Conservation (phyloP, 768 basidiomycete species). For the Auriscalpium vulgare region DNA sequence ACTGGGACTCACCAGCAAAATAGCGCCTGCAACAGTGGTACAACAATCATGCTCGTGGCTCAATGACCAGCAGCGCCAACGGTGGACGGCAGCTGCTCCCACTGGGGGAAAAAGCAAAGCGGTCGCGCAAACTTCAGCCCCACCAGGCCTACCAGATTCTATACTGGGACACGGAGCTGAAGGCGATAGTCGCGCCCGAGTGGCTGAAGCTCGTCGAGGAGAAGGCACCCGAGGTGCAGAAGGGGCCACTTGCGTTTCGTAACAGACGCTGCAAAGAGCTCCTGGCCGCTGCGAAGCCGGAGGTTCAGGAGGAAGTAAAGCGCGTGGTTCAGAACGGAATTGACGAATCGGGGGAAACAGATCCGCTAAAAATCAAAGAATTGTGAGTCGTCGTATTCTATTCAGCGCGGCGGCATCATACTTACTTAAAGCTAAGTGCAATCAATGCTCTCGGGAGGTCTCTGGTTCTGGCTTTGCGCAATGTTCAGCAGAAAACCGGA, state of each 20-base stretch:
- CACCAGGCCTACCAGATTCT: neutral
- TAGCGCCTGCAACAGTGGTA: too few relatives aligned
- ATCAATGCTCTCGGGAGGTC: neutral
- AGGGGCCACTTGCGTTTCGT: neutral
- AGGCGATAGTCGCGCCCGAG: neutral
- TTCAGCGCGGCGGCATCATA: neutral
- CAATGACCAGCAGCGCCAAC: too few relatives aligned
- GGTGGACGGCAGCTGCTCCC: too few relatives aligned
- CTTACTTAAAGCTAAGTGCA: neutral
- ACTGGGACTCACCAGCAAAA: too few relatives aligned
- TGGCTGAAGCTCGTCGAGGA: neutral
- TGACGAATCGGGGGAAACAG: neutral
- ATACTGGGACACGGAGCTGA: neutral
- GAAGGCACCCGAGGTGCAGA: neutral
- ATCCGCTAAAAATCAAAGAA: neutral
- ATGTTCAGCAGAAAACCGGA: neutral
- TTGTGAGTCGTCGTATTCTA: neutral
- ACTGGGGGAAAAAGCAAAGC: too few relatives aligned
- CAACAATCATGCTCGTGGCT: too few relatives aligned
- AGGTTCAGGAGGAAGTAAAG: neutral
- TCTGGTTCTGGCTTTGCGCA: neutral
- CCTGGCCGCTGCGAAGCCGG: neutral
- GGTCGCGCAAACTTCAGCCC: neutral
- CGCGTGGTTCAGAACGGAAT: neutral
- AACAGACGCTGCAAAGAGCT: neutral